phyloP scores from a whole-genome alignment of 1,284 basidiomycete species.

The Microbotryomycetes sp. region DNA sequence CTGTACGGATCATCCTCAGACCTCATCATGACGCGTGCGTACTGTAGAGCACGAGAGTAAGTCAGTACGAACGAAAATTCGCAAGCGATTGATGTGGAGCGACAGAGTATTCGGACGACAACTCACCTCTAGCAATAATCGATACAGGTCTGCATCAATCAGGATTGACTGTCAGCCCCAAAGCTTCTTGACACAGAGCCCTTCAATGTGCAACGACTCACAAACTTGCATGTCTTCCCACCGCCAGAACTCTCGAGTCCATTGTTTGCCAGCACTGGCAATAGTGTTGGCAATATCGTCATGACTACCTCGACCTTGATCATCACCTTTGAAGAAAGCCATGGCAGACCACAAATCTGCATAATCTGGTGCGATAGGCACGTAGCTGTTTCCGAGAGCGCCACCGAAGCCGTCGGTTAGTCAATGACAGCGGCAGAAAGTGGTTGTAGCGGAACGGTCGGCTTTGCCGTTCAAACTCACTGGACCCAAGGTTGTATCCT shows the following conservation, averaged over 20 bases:
- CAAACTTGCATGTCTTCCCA: slow-evolving; percentile 48
- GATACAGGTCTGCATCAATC: slow-evolving; percentile 9
- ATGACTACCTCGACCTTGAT: slow-evolving; percentile 40
- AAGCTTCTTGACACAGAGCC: background rate
- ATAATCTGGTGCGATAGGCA: slow-evolving; percentile 47
- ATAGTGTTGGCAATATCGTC: slow-evolving; percentile 47
- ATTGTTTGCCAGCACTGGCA: slow-evolving; percentile 44
- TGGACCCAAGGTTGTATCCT: slow-evolving; percentile 36
- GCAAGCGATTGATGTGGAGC: background rate
- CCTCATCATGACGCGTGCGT: slow-evolving; percentile 14
- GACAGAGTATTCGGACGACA: background rate
- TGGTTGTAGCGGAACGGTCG: no score
- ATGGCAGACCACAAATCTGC: slow-evolving; percentile 49
- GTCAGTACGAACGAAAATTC: background rate
- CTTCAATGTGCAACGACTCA: background rate
- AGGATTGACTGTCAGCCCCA: slow-evolving; percentile 16
- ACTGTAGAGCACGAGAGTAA: slow-evolving; percentile 1
- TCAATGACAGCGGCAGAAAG: no score
- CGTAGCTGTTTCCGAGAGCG: slow-evolving; percentile 31
- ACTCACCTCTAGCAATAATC: slow-evolving; percentile 25
- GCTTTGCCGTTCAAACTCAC: slow-evolving; percentile 6
- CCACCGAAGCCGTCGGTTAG: no score
- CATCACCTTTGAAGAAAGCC: slow-evolving; percentile 48
- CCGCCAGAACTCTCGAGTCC: slow-evolving; percentile 47
- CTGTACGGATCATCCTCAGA: slow-evolving; percentile 15